These are phyloP conservation scores for Irpex lacteus DNA, from an alignment of 1,284 basidiomycete genomes.

Conservation along the genomic window DNA sequence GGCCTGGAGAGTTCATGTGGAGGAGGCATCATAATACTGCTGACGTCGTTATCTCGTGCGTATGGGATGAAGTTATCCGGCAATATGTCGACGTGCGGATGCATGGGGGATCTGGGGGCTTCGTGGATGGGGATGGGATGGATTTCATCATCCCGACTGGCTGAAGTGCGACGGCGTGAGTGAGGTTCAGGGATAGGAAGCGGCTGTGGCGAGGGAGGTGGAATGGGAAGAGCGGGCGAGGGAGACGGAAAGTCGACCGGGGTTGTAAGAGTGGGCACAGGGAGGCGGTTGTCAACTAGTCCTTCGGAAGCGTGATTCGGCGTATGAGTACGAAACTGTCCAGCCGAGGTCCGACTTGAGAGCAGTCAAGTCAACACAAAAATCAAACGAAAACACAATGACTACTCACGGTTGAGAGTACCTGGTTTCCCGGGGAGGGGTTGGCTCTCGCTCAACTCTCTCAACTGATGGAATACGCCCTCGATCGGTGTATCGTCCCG, in stretches of 20 bases:
- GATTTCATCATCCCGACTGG: constrained; percentile 10
- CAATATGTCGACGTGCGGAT: constrained; percentile 23
- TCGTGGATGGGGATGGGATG: constrained; percentile 34
- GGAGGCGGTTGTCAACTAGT: constrained; percentile 25
- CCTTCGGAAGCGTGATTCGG: constrained; percentile 20
- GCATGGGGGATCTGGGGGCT: constrained; percentile 21
- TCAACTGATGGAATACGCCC: background rate
- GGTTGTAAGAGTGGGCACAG: constrained; percentile 28
- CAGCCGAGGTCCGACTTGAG: background rate
- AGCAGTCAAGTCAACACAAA: background rate
- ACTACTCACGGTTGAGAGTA: background rate
- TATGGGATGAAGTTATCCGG: constrained; percentile 42
- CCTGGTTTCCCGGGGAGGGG: background rate
- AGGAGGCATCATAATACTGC: constrained; percentile 33
- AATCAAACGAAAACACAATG: background rate
- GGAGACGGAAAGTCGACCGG: constrained; percentile 21
- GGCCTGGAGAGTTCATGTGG: constrained; percentile 35
- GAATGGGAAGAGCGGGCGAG: constrained; percentile 17
- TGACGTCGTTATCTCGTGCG: constrained; percentile 22
- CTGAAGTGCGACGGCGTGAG: constrained; percentile 1
- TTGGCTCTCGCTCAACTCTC: background rate
- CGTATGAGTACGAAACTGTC: background rate
- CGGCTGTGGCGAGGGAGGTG: constrained; percentile 13
- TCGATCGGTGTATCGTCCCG: background rate
- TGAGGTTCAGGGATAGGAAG: constrained; percentile 9